phyloP scores from a whole-genome alignment of 2,329 filamentous ascomycete species.

The Exophiala phaeomuriformis region DNA sequence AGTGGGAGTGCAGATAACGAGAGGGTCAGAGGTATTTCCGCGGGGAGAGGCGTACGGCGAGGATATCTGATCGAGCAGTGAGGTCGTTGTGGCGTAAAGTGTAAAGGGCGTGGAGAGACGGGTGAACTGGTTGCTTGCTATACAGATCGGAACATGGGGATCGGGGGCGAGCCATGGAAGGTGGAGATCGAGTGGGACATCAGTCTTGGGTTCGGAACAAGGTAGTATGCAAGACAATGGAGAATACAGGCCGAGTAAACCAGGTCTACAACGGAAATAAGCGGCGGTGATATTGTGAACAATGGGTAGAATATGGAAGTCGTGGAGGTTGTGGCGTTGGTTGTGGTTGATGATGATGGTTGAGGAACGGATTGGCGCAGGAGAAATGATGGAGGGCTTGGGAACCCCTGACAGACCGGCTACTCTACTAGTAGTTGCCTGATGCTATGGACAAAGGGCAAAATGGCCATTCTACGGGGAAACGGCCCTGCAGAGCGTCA shows the following conservation, averaged over 20 bases:
- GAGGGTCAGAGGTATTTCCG: neutral
- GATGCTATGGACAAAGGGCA: constrained; percentile 7
- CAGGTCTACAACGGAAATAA: too few species aligned
- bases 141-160: neutral
- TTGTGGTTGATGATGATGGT: neutral
- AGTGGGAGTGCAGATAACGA: neutral
- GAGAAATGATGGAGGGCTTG: constrained; percentile 6
- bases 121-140: neutral
- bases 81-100: neutral
- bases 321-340: neutral
- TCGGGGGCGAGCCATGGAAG: neutral
- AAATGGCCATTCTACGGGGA: constrained; percentile 5
- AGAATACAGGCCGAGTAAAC: neutral
- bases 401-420: constrained; percentile 1
- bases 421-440: neutral
- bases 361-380: neutral
- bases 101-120: neutral
- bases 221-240: neutral
- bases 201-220: neutral
- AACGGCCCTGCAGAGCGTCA: constrained; percentile 7
- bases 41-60: neutral
- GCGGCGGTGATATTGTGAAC: neutral
- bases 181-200: neutral
- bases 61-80: neutral
- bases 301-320: too few species aligned